These are phyloP conservation scores for Sclerotinia borealis DNA, from an alignment of 2,329 filamentous ascomycete species.

Conservation along the genomic window DNA sequence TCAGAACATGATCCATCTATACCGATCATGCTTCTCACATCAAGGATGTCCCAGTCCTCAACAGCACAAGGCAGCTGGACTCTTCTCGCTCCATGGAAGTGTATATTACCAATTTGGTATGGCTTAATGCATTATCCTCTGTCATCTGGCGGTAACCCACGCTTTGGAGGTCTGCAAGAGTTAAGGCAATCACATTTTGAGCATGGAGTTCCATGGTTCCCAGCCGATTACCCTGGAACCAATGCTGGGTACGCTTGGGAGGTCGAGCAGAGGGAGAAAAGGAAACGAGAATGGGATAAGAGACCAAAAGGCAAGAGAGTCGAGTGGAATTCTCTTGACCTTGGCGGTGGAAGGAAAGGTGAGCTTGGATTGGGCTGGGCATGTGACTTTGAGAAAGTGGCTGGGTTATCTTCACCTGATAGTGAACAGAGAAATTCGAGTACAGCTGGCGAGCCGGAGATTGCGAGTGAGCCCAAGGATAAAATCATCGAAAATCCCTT, in stretches of 20 bases:
- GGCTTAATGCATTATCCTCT: conserved; percentile 76
- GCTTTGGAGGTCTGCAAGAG: conserved; percentile 78
- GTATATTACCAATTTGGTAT: conserved; percentile 80
- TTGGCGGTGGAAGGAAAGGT: conserved; percentile 69
- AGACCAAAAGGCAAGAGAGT: conserved; percentile 76
- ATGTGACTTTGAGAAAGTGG: conserved; percentile 66
- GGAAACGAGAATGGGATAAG: conserved; percentile 63
- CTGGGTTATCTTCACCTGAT: conserved; percentile 11
- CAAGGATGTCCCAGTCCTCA: conserved; percentile 41
- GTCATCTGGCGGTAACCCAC: conserved; percentile 70
- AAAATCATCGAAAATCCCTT: conserved; percentile 12
- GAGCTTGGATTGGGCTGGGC: conserved; percentile 78
- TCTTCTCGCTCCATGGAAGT: conserved; percentile 83
- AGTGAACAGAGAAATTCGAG: conserved; percentile 9
- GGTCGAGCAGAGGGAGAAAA: conserved; percentile 52
- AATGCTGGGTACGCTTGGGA: conserved; percentile 76
- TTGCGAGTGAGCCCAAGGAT: background rate
- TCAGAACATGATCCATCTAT: conserved; percentile 64
- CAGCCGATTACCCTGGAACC: conserved; percentile 76
- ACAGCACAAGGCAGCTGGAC: conserved; percentile 70
- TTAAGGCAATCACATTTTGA: conserved; percentile 77
- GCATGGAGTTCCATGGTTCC: conserved; percentile 73
- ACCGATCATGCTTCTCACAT: conserved; percentile 65
- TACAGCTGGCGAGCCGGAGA: background rate
- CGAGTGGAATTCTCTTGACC: conserved; percentile 66